Evolutionary conservation across 1,139 yeast genomes (phyloP).

Genomic region (Candida anutae): DNA sequence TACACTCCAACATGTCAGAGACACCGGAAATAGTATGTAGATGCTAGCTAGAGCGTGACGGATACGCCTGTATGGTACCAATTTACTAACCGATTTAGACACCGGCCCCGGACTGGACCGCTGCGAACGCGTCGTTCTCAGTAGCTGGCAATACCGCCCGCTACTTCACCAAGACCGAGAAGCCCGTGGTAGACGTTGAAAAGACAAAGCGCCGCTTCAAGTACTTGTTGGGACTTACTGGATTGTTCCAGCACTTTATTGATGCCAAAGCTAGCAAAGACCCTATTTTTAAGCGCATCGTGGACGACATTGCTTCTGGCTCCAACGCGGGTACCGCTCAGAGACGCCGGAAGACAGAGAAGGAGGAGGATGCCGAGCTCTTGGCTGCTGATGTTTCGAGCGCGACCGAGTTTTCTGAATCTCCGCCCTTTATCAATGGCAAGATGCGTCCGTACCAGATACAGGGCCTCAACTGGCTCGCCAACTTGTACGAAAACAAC

Average conservation of each 20-base stretch:
- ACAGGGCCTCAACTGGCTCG: slow-evolving; percentile 90
- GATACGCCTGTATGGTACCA: no score
- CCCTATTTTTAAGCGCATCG: slow-evolving; percentile 44
- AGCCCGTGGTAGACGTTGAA: slow-evolving; percentile 40
- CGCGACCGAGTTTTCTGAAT: slow-evolving; percentile 52
- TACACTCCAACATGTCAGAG: no score
- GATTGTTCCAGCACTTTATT: slow-evolving; percentile 61
- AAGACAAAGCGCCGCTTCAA: slow-evolving; percentile 53
- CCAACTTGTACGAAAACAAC: slow-evolving; percentile 73
- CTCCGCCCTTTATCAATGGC: slow-evolving; percentile 62
- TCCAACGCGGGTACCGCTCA: slow-evolving; percentile 9
- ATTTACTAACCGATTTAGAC: slow-evolving; percentile 9
- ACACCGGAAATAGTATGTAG: background rate
- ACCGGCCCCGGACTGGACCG: slow-evolving; percentile 12
- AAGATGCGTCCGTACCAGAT: slow-evolving; percentile 73
- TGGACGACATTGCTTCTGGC: slow-evolving; percentile 30
- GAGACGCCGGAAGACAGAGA: slow-evolving; percentile 53
- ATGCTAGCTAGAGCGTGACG: no score
- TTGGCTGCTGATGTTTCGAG: slow-evolving; percentile 43
- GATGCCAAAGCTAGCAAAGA: slow-evolving; percentile 59
- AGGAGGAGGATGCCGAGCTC: slow-evolving; percentile 65
- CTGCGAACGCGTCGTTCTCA: slow-evolving; percentile 4
- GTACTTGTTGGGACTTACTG: slow-evolving; percentile 59
- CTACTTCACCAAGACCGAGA: slow-evolving; percentile 44
- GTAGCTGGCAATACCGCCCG: slow-evolving; percentile 7